phyloP scores from a whole-genome alignment of 176 grass and related monocot species.

The Phoenix roebelenii region DNA sequence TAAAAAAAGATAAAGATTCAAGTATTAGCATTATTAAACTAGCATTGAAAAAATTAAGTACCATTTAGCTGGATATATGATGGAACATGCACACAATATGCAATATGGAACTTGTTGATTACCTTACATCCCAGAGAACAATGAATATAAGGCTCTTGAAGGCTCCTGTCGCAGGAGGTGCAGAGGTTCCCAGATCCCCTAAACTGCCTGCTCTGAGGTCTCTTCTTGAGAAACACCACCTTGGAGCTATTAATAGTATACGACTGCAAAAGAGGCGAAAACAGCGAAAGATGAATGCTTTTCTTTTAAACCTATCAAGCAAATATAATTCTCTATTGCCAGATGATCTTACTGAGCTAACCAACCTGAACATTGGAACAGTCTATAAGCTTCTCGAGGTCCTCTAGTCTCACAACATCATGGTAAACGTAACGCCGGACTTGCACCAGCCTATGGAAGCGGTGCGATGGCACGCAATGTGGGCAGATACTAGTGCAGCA shows the following conservation, averaged over 20 bases:
- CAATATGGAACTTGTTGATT: slow-evolving; percentile 4
- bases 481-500: slow-evolving; percentile 97
- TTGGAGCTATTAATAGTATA: slow-evolving; percentile 99
- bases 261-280: slow-evolving; percentile 47
- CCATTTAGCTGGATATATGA: too few relatives aligned
- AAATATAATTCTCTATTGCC: too few relatives aligned
- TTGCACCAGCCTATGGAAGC: slow-evolving; percentile 72
- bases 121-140: slow-evolving; percentile 98
- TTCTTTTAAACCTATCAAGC: too few relatives aligned
- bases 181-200: slow-evolving; percentile 95
- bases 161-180: slow-evolving; percentile 86
- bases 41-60: too few relatives aligned
- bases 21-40: too few relatives aligned
- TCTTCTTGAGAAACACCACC: slow-evolving; percentile 96
- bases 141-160: slow-evolving; percentile 92
- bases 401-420: slow-evolving; percentile 77
- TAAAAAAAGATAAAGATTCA: too few relatives aligned
- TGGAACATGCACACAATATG: too few relatives aligned
- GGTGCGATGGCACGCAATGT: slow-evolving; percentile 71
- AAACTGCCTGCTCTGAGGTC: slow-evolving; percentile 94
- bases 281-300: too few relatives aligned
- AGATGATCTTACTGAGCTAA: neutral
- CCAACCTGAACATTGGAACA: slow-evolving; percentile 92
- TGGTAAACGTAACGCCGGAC: slow-evolving; percentile 89
- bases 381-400: slow-evolving; percentile 89